Percentiles rank a stretch among this genome's conserved stretches.
These are phyloP conservation scores for Austroboletus eburneus DNA, from an alignment of 768 basidiomycete species.

Conservation along the genomic window DNA sequence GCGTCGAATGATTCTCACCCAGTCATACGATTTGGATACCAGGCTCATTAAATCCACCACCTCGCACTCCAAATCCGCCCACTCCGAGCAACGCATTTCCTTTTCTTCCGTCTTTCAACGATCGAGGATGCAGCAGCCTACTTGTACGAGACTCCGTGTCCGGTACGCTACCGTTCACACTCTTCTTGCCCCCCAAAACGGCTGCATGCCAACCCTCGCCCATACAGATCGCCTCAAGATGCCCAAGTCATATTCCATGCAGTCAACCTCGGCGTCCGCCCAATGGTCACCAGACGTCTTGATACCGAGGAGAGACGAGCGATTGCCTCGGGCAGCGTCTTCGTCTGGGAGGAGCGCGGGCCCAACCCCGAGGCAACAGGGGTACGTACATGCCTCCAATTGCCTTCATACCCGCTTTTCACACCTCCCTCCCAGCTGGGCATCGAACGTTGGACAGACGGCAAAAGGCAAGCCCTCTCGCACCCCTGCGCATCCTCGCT, in stretches of 20 bases:
- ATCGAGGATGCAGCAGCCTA: conserved; percentile 59
- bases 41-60: conserved; percentile 27
- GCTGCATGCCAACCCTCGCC: background rate
- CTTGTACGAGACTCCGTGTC: conserved; percentile 60
- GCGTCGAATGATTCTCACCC: conserved; percentile 26
- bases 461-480: conserved; percentile 37
- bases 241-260: conserved; percentile 75
- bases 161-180: conserved; percentile 17
- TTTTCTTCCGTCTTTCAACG: conserved; percentile 6
- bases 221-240: conserved; percentile 50
- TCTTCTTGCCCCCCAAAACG: background rate
- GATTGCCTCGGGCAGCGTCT: conserved; percentile 70
- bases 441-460: conserved; percentile 82
- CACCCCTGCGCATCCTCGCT: no score
- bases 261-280: conserved; percentile 52
- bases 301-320: conserved; percentile 71
- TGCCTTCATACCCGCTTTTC: conserved; percentile 1
- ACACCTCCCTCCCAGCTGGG: conserved; percentile 45
- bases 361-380: conserved; percentile 63
- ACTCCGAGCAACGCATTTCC: conserved; percentile 14
- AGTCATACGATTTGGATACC: conserved; percentile 16
- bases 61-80: conserved; percentile 16
- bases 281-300: conserved; percentile 67
- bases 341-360: conserved; percentile 81
- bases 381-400: conserved; percentile 36